Evolutionary conservation across 306 rosid genomes (phyloP).

Genomic region (Trifolium fragiferum): DNA sequence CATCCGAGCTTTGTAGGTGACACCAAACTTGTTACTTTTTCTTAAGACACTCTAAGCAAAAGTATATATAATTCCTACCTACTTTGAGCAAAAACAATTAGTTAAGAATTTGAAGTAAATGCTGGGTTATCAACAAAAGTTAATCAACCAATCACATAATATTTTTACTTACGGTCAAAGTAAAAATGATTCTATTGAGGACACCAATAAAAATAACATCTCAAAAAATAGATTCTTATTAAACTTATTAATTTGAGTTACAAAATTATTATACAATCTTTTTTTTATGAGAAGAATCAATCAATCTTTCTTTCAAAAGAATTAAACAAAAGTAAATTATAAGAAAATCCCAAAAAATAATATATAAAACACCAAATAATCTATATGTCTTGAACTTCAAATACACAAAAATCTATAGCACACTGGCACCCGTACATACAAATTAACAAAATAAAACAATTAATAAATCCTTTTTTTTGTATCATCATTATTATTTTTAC

Average conservation of each 20-base stretch:
- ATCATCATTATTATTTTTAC: not conserved
- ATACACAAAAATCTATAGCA: constrained; percentile 4
- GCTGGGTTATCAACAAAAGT: not conserved
- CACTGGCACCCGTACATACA: not conserved
- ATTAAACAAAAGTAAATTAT: not conserved
- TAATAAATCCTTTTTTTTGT: not conserved
- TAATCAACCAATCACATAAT: not conserved
- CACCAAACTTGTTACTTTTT: constrained; percentile 26
- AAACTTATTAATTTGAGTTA: not conserved
- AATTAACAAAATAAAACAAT: constrained; percentile 36
- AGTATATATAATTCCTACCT: constrained; percentile 32
- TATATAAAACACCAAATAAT: not conserved
- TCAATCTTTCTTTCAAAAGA: not conserved
- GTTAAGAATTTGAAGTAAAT: not conserved
- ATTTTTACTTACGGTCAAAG: not conserved
- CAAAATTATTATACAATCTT: not conserved
- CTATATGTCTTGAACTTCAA: not conserved
- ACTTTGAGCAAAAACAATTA: constrained; percentile 36
- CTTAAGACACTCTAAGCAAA: constrained; percentile 21
- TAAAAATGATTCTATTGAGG: not conserved
- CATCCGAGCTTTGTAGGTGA: constrained; percentile 9
- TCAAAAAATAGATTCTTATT: not conserved
- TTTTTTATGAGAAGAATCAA: too few species aligned
- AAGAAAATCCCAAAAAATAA: not conserved
- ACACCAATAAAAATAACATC: not conserved